Evolutionary conservation across 495 filamentous ascomycete species (phyloP), one percentile per base, ranked within the genome.

Genomic region (Rusavskia elegans): DNA sequence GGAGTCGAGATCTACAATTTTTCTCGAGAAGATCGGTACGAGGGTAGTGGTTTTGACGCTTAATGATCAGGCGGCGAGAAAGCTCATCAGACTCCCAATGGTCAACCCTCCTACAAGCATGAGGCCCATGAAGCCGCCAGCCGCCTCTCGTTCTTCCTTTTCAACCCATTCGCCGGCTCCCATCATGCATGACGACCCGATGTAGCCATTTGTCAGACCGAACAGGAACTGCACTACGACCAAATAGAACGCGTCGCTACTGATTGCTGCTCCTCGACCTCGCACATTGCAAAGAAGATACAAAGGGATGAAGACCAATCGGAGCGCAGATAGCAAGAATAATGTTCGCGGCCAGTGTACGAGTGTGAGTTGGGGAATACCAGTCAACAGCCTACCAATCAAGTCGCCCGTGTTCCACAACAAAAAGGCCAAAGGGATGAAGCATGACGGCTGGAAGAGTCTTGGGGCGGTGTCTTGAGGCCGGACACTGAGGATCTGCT

Each of bases 371-470:
- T 68, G 63, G 7, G 84, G 79, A 10, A 84, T 63, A 8, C 81
- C 71, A 14, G 87, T 83, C 0, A 76, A 40, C n/a, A 92, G 69
- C 2, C 93, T 75, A 0, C 90, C 90, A 9, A 74, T 29, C 5
- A 97, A 70, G 62, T 99, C 92, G 36, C 92, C 92, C 6, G 80
- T 58, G 58, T 97, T 99, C 92, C 92, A 99, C 58, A 95, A 75
- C 29, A 99, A 77, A 67, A 97, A 95, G 9, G 74, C 85, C 3
- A 96, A 71, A 1, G 92, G 89, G 48, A 96, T 87, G 66, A 97
- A 99, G 35, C 80, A 78, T 3, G 80, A 69, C 0, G 83, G 77
- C 53, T 87, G 81, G 25, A 96, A 63, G n/a, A 74, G 69, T 14
- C 79, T 70, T 2, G 74, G 63, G 19, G 68, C 61, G 1, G 64